These are phyloP conservation scores for Trichopus zeylanicus DNA, from an alignment of 116 monocot genomes.

Conservation along the genomic window DNA sequence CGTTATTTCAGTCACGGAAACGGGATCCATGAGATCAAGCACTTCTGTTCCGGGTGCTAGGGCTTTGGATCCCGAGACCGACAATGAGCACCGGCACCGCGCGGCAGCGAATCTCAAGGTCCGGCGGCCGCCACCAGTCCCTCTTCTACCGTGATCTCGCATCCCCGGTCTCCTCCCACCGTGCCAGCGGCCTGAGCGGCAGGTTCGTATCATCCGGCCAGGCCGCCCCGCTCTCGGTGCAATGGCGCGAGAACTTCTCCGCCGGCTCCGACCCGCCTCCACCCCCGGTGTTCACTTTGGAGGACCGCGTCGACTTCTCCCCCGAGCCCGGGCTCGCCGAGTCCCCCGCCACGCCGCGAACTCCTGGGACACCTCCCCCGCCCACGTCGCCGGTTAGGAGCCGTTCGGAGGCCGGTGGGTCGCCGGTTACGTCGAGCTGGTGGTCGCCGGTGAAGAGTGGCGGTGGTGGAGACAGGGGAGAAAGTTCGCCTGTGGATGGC, in stretches of 20 bases:
- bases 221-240: slow-evolving; percentile 43
- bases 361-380: slow-evolving; percentile 10
- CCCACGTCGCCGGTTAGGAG: background rate
- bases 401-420: slow-evolving; percentile 7
- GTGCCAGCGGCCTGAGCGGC: slow-evolving; percentile 9
- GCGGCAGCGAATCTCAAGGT: slow-evolving; percentile 17
- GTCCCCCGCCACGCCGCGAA: slow-evolving; percentile 20
- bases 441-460: slow-evolving; percentile 25
- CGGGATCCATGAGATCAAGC: too few species aligned
- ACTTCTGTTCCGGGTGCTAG: too few species aligned
- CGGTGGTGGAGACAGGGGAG: slow-evolving; percentile 22
- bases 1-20: too few species aligned
- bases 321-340: slow-evolving; percentile 39
- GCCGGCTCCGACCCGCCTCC: slow-evolving; percentile 39
- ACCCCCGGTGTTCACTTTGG: slow-evolving; percentile 72
- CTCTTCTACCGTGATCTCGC: slow-evolving; percentile 75
- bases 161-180: slow-evolving; percentile 50
- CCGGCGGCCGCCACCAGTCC: slow-evolving; percentile 29
- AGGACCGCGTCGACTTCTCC: slow-evolving; percentile 71
- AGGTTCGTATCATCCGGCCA: slow-evolving; percentile 44
- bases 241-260: slow-evolving; percentile 41
- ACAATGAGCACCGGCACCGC: slow-evolving; percentile 32
- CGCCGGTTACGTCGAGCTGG: slow-evolving; percentile 28
- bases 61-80: background rate
- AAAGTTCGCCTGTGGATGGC: slow-evolving; percentile 61